phyloP scores from a whole-genome alignment of 495 filamentous ascomycete species.

The Penicillium antarcticum region DNA sequence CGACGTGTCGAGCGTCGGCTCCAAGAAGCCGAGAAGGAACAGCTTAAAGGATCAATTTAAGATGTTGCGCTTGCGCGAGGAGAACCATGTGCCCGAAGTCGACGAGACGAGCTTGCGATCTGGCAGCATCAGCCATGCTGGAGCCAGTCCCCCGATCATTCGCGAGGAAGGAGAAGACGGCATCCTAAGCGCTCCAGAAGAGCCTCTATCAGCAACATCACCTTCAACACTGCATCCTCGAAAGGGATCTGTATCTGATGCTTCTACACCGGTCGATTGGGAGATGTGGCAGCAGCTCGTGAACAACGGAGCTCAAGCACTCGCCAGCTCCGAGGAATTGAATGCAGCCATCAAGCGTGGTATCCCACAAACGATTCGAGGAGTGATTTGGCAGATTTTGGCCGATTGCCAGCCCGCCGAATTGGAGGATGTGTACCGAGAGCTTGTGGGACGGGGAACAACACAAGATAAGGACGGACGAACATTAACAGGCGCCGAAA shows the following conservation, averaged over 20 bases:
- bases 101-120: constrained; percentile 36
- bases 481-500: constrained; percentile 43
- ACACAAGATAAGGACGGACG: constrained; percentile 70
- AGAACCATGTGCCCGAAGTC: constrained; percentile 54
- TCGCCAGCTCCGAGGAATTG: constrained; percentile 83
- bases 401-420: constrained; percentile 91
- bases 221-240: constrained; percentile 59
- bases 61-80: constrained; percentile 74
- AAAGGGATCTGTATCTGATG: constrained; percentile 62
- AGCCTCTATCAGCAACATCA: constrained; percentile 38
- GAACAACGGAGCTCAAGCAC: constrained; percentile 83
- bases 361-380: constrained; percentile 90
- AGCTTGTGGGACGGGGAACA: constrained; percentile 75
- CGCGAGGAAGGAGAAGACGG: constrained; percentile 53
- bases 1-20: constrained; percentile 41
- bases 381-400: constrained; percentile 96
- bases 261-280: constrained; percentile 78
- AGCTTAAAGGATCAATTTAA: constrained; percentile 86
- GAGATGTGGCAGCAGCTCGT: constrained; percentile 97
- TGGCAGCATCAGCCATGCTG: constrained; percentile 47
- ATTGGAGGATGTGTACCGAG: constrained; percentile 81
- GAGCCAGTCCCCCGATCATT: constrained; percentile 52
- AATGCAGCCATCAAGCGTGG: constrained; percentile 88
- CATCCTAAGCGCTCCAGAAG: constrained; percentile 13
- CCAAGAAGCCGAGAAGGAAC: constrained; percentile 53